phyloP scores from a whole-genome alignment of 257 asterid species.

The Solanum megistacrolobum region DNA sequence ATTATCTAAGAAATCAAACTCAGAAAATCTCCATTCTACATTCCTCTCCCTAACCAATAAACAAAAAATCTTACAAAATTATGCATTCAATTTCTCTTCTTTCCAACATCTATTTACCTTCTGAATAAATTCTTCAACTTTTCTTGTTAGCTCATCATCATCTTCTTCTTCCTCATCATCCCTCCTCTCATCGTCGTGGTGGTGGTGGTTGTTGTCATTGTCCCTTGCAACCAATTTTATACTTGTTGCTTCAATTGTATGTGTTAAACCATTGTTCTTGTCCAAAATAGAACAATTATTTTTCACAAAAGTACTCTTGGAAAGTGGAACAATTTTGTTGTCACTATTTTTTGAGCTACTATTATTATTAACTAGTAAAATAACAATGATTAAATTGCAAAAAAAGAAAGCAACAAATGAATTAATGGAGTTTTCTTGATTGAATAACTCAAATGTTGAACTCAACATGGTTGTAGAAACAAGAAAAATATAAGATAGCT shows the following conservation, averaged over 20 bases:
- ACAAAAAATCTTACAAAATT: neutral
- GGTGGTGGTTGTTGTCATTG: neutral
- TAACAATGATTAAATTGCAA: neutral
- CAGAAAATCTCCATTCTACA: neutral
- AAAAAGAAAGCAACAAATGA: neutral
- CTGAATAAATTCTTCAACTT: constrained; percentile 45
- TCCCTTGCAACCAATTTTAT: neutral
- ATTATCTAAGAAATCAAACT: neutral
- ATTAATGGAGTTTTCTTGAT: neutral
- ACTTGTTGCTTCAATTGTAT: neutral
- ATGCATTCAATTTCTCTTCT: constrained; percentile 26
- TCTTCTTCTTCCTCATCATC: neutral
- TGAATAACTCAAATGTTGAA: constrained; percentile 1
- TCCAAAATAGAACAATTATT: neutral
- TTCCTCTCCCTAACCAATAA: neutral
- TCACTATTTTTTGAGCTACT: neutral
- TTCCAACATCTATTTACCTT: constrained; percentile 39
- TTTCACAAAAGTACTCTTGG: neutral
- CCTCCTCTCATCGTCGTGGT: neutral
- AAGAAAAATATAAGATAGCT: neutral
- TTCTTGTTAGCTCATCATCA: constrained; percentile 24
- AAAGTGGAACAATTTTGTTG: neutral
- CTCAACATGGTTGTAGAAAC: neutral
- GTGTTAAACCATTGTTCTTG: neutral
- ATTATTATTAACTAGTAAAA: neutral